phyloP scores from a whole-genome alignment of 2,329 filamentous ascomycete species.

The Trichoderma arundinaceum region DNA sequence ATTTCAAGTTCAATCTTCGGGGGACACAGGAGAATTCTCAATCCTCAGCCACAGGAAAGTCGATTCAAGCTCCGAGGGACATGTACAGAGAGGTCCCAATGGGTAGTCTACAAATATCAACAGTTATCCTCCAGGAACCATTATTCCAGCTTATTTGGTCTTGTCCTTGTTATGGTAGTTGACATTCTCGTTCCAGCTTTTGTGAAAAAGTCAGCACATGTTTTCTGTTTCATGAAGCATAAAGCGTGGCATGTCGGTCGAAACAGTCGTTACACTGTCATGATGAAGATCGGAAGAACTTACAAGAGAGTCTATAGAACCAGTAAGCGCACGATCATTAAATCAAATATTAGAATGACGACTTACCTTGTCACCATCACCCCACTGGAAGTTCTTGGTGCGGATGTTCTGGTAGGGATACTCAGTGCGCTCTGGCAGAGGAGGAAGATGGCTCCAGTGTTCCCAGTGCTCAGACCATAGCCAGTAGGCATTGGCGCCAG shows the following conservation, averaged over 20 bases:
- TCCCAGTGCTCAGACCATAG: conserved; percentile 98
- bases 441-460: conserved; percentile 84
- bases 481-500: conserved; percentile 81
- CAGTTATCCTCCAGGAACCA: conserved; percentile 32
- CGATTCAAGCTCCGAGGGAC: conserved; percentile 37
- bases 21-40: background rate
- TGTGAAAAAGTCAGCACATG: background rate
- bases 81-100: conserved; percentile 42
- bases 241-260: background rate
- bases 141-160: conserved; percentile 50
- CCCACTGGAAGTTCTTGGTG: conserved; percentile 93
- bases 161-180: conserved; percentile 98
- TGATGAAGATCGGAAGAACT: conserved; percentile 33
- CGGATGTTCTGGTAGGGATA: conserved; percentile 99
- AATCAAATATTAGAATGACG: background rate
- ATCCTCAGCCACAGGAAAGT: conserved; percentile 9
- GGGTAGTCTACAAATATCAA: conserved; percentile 41
- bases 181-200: conserved; percentile 89
- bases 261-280: background rate
- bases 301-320: conserved; percentile 59
- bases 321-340: conserved; percentile 38
- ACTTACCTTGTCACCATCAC: conserved; percentile 89
- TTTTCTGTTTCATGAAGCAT: background rate
- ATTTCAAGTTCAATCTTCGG: background rate
- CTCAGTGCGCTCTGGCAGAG: conserved; percentile 87